Base-by-base conservation (phyloP, 495 filamentous ascomycete genomes). In the Hyaloscypha variabilis region DNA sequence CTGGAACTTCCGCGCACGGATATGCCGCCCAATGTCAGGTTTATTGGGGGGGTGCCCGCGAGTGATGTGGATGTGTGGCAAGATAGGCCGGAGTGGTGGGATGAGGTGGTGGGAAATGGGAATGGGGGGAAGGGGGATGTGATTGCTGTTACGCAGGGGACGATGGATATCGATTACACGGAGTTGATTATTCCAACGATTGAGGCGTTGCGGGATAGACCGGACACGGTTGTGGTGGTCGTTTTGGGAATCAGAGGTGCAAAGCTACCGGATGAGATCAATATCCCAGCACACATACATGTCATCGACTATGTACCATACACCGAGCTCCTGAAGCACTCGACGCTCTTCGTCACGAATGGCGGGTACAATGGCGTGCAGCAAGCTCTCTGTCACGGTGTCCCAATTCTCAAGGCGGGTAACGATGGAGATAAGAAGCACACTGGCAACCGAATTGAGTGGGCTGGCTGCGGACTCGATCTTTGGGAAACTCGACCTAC, bases 221-320 rank as follows among this genome's bases (percentile, higher is more conserved):
- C 67, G 21, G 71, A 78, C 52, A 63, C 75, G 8, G 26, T 76
- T n/a, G 63, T 77, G 6, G 62, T 78, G 21, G 76, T 72, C n/a
- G 34, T 74, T 26, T 64, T 78, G 23, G 72, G 75, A 24, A 67
- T 67, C 58, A 68, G 64, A 50, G 74, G 72, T n/a, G 58, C 67
- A 0, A 66, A 67, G 21, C 57, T 72, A 11, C 67, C 69, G 6
- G 64, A 28, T 21, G 66, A 52, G 10, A 59, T 54, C 1, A 25
- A 29, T n/a, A 29, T 71, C 23, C 71, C 71, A 10, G 25, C 10
- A 13, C 76, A 77, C 58, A 59, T 70, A 25, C 55, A 66, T 21
- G 69, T 78, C 0, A 68, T 63, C 8, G 74, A 78, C 51, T 78
- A 68, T 56, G 63, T 79, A n/a, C 77, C 77, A n/a, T 79, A 72